Conservation (phyloP, 225 moss, liverwort and hornwort species). For the Physcomitrium patens region DNA sequence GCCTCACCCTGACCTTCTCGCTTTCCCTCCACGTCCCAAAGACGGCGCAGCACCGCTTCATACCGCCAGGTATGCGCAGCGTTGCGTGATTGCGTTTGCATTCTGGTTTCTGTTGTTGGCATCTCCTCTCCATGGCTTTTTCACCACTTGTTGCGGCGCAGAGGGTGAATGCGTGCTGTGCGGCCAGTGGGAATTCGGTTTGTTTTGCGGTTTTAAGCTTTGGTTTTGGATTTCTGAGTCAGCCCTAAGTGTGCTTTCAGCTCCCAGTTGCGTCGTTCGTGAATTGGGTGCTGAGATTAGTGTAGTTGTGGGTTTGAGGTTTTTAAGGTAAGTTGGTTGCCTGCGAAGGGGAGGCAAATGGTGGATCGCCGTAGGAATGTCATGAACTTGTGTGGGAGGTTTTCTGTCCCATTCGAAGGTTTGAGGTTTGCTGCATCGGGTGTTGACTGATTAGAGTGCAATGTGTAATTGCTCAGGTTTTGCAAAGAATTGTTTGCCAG, state of each 20-base stretch:
- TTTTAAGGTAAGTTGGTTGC: background rate
- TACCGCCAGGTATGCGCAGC: no score
- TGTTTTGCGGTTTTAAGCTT: background rate
- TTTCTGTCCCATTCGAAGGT: background rate
- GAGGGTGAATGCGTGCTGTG: background rate
- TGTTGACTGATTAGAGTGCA: background rate
- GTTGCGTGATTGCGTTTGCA: no score
- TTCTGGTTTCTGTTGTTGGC: no score
- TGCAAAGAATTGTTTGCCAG: conserved; percentile 19
- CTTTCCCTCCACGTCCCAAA: no score
- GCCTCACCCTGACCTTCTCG: no score
- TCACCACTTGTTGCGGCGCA: background rate
- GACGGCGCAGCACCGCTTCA: no score
- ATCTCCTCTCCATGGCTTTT: background rate
- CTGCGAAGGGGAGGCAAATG: background rate
- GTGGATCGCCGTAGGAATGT: background rate
- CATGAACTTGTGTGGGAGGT: background rate
- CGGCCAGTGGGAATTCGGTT: conserved; percentile 28
- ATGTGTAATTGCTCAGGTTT: conserved; percentile 22
- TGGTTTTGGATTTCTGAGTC: conserved; percentile 3
- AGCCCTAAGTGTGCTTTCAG: background rate
- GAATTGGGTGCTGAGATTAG: background rate
- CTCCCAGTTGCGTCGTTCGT: background rate
- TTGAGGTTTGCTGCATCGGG: no score
- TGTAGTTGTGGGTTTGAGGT: conserved; percentile 8